Percentiles rank a stretch among this genome's conserved stretches.
Conservation (phyloP, 106 monocot species). For the Dendrobium chrysotoxum region DNA sequence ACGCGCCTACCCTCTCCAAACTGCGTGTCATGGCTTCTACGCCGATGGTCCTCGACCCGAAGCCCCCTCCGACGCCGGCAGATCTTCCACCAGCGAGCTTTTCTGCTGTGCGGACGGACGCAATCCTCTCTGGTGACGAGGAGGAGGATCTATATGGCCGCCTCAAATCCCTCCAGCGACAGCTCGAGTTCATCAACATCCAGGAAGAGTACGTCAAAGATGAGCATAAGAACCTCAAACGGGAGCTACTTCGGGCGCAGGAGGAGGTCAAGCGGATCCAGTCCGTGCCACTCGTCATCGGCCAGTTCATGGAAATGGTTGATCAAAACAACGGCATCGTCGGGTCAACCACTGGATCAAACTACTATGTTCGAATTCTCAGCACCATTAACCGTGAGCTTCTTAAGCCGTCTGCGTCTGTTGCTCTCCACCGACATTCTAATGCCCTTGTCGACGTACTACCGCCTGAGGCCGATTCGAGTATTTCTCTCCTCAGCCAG, state of each 20-base stretch:
- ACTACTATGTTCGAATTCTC: constrained; percentile 90
- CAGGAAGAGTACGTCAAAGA: constrained; percentile 99
- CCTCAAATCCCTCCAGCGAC: constrained; percentile 78
- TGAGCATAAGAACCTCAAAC: constrained; percentile 99
- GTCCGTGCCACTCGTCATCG: constrained; percentile 95
- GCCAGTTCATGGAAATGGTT: constrained; percentile 99
- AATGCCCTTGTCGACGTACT: constrained; percentile 95
- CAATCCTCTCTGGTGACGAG: constrained; percentile 23
- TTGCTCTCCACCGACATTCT: constrained; percentile 93
- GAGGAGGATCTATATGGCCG: constrained; percentile 58
- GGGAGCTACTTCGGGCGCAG: constrained; percentile 91
- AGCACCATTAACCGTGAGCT: constrained; percentile 94
- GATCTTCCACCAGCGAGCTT: constrained; percentile 23
- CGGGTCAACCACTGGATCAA: constrained; percentile 93
- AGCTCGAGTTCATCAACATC: constrained; percentile 92
- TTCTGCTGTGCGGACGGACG: constrained; percentile 17
- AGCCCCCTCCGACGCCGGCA: constrained; percentile 14
- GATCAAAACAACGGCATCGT: constrained; percentile 98
- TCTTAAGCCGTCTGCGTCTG: constrained; percentile 87
- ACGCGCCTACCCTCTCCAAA: neutral
- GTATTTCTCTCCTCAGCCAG: constrained; percentile 69
- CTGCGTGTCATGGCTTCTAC: constrained; percentile 40
- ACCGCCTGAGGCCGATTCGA: constrained; percentile 89
- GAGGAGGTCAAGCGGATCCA: constrained; percentile 99
- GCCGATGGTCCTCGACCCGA: constrained; percentile 47